A percentile compares a stretch with the other conserved stretches of the same genome.
phyloP scores from a whole-genome alignment of 1,139 yeast species.

The Suhomyces coccinellae region DNA sequence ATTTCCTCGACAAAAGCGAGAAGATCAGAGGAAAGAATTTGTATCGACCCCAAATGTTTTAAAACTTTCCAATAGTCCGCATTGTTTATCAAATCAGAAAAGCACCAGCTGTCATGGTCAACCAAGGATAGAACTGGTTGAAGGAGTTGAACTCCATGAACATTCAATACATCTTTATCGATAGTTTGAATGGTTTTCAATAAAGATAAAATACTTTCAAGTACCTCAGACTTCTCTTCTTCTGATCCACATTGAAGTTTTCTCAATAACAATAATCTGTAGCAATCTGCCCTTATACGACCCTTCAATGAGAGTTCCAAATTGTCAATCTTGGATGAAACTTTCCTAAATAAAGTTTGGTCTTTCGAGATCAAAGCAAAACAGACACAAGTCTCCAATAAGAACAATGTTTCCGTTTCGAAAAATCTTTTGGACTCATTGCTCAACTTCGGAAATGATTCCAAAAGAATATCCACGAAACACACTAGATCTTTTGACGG shows the following conservation, averaged over 20 bases:
- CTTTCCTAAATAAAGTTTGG: slow-evolving; percentile 27
- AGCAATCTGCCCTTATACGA: slow-evolving; percentile 36
- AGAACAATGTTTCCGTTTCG: slow-evolving; percentile 56
- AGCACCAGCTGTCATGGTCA: slow-evolving; percentile 51
- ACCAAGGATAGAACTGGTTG: slow-evolving; percentile 55
- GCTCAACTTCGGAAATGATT: slow-evolving; percentile 30
- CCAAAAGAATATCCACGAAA: slow-evolving; percentile 27
- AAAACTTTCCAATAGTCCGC: slow-evolving; percentile 67
- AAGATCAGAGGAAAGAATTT: slow-evolving; percentile 50
- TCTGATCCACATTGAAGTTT: slow-evolving; percentile 21
- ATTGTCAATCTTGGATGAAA: slow-evolving; percentile 24
- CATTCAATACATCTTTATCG: slow-evolving; percentile 42
- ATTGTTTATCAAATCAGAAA: slow-evolving; percentile 36
- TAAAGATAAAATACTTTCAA: neutral
- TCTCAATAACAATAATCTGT: slow-evolving; percentile 44
- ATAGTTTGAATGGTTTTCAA: slow-evolving; percentile 27
- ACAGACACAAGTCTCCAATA: slow-evolving; percentile 56
- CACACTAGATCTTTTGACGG: slow-evolving; percentile 23
- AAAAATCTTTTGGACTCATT: slow-evolving; percentile 46
- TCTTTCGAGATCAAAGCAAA: slow-evolving; percentile 48
- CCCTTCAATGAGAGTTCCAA: slow-evolving; percentile 32
- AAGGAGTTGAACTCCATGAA: slow-evolving; percentile 52
- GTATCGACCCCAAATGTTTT: slow-evolving; percentile 57
- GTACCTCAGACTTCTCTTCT: neutral
- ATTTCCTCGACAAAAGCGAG: slow-evolving; percentile 51